Base-by-base conservation (phyloP, 2,329 filamentous ascomycete species). In the Diaporthe caulivora region DNA sequence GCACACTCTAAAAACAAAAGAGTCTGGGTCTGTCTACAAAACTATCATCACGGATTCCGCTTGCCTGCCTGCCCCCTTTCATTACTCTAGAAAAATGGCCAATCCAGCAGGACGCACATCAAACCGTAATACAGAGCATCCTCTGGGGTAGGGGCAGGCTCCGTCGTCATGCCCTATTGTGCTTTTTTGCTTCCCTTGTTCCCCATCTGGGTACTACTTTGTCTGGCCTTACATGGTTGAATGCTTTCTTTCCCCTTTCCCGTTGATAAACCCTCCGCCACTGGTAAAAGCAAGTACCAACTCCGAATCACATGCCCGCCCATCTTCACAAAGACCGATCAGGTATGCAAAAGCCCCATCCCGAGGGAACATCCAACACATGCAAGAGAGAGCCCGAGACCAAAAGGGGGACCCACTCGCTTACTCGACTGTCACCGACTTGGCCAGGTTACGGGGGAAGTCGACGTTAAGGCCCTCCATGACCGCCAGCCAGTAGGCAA, bases 341-440 rank as follows among this genome's bases (percentile, higher is more conserved):
- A 57, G 29, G 67, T 42, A 70, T 55, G 54, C 67, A 70, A 70
- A 60, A 60, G 21, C 29, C 54, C 54, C 18, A 15, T 34, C 26
- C 60, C 47, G 57, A 24, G 29, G 44, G 53, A 37, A 42, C 65
- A 70, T 70, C 44, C 49, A 55, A 49, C 37, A 26, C 53, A 72
- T 58, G 54, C 24, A 58, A 60, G 55, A 29, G 37, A 53, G 53
- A 67, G 62, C n/a, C 47, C 62, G 31, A n/a, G 29, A 37, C 31
- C n/a, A 26, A 18, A 15, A 37, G 21, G 17, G 26, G n/a, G n/a
- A n/a, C n/a, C n/a, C n/a, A n/a, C 31, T 15, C 47, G 29, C 81
- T 88, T 96, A 99, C 91, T 99, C 97, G 78, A 99, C 97, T 77
- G 97, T 99, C 77, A 99, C 97, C 76, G 95, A 98, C 92, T 99